phyloP scores from a whole-genome alignment of 371 early-diverging fungal species.

The Rhizopus stolonifer region DNA sequence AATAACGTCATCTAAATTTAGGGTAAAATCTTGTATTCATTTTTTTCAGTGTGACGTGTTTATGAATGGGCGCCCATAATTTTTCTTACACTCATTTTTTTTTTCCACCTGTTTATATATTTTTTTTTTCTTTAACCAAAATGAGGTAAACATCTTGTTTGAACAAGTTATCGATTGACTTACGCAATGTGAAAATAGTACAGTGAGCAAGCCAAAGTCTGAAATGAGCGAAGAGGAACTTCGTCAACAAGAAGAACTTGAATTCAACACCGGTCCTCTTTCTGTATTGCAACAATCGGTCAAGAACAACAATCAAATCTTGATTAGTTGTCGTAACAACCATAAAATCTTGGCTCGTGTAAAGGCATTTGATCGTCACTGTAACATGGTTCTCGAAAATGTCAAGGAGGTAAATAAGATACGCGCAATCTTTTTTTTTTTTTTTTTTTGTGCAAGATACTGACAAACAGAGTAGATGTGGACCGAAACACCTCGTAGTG shows the following conservation, averaged over 20 bases:
- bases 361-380: constrained; percentile 98
- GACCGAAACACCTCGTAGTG: constrained; percentile 90
- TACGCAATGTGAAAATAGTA: constrained; percentile 6
- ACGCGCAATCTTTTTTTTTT: neutral
- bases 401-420: constrained; percentile 83
- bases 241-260: constrained; percentile 86
- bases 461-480: constrained; percentile 75
- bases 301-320: constrained; percentile 93
- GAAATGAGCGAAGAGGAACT: constrained; percentile 96
- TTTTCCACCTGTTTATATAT: too few species aligned
- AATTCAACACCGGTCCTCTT: constrained; percentile 96
- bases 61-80: too few species aligned
- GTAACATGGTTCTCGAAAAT: constrained; percentile 98
- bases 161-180: neutral
- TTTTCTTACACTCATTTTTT: too few species aligned
- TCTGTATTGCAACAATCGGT: constrained; percentile 95
- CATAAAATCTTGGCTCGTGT: constrained; percentile 95
- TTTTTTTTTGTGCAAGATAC: too few species aligned
- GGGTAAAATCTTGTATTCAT: too few species aligned
- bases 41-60: too few species aligned
- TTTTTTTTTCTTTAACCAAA: neutral
- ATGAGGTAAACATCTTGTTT: constrained; percentile 1
- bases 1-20: too few species aligned
- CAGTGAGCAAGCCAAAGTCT: constrained; percentile 60
- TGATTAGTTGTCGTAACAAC: constrained; percentile 96